Conservation (phyloP, 2,329 filamentous ascomycete genomes). For the Calonectria pteridis region DNA sequence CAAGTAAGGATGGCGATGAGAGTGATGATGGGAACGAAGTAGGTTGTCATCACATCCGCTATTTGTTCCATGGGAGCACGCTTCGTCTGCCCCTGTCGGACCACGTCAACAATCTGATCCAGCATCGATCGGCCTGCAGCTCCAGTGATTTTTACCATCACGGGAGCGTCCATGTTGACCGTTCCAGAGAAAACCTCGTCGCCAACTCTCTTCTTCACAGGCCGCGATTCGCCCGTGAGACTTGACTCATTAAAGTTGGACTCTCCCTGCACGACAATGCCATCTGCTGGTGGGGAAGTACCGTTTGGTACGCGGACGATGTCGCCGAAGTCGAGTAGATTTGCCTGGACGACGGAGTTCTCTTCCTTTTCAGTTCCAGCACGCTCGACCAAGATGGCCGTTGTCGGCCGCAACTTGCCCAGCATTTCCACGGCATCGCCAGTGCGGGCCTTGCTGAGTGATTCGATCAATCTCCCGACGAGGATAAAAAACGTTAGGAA, state of each 20-base stretch:
- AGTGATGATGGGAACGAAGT: slow-evolving; percentile 82
- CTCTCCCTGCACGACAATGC: slow-evolving; percentile 71
- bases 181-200: slow-evolving; percentile 81
- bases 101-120: slow-evolving; percentile 81
- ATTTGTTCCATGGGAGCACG: slow-evolving; percentile 82
- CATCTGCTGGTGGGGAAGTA: slow-evolving; percentile 87
- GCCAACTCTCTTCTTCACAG: slow-evolving; percentile 71
- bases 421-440: slow-evolving; percentile 87
- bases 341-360: slow-evolving; percentile 62
- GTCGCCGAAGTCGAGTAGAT: slow-evolving; percentile 82
- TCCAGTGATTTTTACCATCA: slow-evolving; percentile 74
- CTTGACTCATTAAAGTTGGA: slow-evolving; percentile 89
- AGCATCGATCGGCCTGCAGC: slow-evolving; percentile 79
- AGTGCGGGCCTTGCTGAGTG: slow-evolving; percentile 91
- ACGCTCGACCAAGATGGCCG: slow-evolving; percentile 74
- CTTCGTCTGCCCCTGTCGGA: slow-evolving; percentile 81
- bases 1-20: slow-evolving; percentile 78
- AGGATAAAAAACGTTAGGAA: slow-evolving; percentile 92
- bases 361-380: slow-evolving; percentile 50
- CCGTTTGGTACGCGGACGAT: slow-evolving; percentile 82
- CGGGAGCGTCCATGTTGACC: slow-evolving; percentile 75
- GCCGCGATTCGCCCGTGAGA: slow-evolving; percentile 82
- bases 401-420: slow-evolving; percentile 82
- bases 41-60: slow-evolving; percentile 78
- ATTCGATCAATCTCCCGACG: slow-evolving; percentile 78